Evolutionary conservation across 805 yeast species (phyloP).

Genomic region (Tetrapisispora fleetii): DNA sequence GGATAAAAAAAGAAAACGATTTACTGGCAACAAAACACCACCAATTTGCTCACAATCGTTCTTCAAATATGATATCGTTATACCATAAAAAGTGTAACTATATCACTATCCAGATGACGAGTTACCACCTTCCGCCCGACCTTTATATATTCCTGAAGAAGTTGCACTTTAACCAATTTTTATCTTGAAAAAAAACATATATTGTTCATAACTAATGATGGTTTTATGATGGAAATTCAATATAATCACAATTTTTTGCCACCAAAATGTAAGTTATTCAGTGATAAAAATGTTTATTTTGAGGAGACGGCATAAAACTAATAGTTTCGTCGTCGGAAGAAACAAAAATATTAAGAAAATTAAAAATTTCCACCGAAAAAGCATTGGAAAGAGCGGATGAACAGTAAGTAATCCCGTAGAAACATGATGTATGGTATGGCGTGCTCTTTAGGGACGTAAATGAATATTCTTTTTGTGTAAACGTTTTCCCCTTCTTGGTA

Average conservation of each 20-base stretch:
- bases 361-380: too few relatives aligned
- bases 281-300: background rate
- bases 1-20: background rate
- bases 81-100: background rate
- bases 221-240: background rate
- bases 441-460: too few relatives aligned
- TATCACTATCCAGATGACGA: background rate
- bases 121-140: background rate
- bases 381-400: background rate
- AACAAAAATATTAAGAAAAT: background rate
- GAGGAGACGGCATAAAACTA: background rate
- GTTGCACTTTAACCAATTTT: background rate
- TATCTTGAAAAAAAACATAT: background rate
- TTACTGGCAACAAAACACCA: background rate
- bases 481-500: background rate
- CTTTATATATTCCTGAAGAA: background rate
- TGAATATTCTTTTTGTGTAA: too few relatives aligned
- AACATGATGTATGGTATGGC: too few relatives aligned
- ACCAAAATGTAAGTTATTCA: constrained; percentile 1
- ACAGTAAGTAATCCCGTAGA: background rate
- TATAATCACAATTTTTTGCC: background rate
- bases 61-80: background rate
- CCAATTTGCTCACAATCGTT: background rate
- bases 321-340: background rate
- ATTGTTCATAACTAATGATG: background rate